Base-by-base conservation (phyloP, 2,329 filamentous ascomycete genomes). In the Ramularia endophylla region DNA sequence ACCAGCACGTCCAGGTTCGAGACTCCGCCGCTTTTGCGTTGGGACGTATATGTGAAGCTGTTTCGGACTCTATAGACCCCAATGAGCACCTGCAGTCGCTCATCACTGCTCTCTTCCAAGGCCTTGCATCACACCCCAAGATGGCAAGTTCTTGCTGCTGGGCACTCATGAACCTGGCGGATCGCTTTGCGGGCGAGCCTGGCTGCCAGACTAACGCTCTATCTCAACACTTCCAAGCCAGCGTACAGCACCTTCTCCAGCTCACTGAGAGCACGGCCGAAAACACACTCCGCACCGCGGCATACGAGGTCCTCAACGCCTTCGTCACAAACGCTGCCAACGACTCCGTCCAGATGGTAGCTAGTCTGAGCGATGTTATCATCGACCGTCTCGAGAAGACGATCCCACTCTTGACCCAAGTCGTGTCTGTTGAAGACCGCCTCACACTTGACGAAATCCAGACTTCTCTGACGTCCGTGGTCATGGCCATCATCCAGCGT, bases 141-240 rank as follows among this genome's bases (percentile, higher is more conserved):
- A 98, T 98, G 82, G 92, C 90, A 22, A 82, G 87, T 41, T 98
- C 92, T 20, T 97, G 92, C 80, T 98, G 92, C 72, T 95, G 94
- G 92, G 89, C 92, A 22, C 71, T 98, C 53, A 97, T 98, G 87
- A 98, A 97, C 69, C 72, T 98, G 61, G 90, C 92, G 8, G 92
- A 98, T 63, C 84, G 89, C 47, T 98, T 97, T 63, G 86, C 88
- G 20, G 87, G 88, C 43, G 89, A 95, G 41, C 76, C 82, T 41
- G 87, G 86, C 36, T 83, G 82, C 46, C 73, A 83, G 56, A 74
- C 74, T 36, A 98, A 97, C 69, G 77, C 87, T 31, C 74, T 98
- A 36, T 94, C 89, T 2, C 80, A 83, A 48, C 87, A 95, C 69
- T 98, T 98, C 72, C 84, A 95, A 68, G 80, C 89, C 58, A 95